phyloP scores from a whole-genome alignment of 345 rosid genomes.

The Capsella bursapastoris region DNA sequence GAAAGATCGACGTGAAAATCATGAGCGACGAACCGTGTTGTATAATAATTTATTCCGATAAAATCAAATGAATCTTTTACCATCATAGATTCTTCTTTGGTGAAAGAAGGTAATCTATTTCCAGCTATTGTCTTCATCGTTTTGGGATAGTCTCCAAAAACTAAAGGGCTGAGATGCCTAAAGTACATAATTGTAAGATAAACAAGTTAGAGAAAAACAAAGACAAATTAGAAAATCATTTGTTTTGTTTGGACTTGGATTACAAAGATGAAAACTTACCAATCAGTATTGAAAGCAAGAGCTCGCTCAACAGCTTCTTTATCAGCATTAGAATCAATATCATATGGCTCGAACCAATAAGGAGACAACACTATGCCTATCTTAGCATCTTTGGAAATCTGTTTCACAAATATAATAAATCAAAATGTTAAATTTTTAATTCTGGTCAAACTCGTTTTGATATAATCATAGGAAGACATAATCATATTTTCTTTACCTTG shows the following conservation, averaged over 20 bases:
- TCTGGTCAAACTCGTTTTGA: too few species aligned
- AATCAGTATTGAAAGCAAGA: constrained; percentile 18
- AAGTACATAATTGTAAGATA: neutral
- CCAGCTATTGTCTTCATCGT: constrained; percentile 14
- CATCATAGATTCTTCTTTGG: constrained; percentile 1
- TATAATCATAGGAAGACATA: neutral
- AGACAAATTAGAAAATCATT: neutral
- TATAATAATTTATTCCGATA: constrained; percentile 27
- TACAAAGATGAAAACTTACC: constrained; percentile 25
- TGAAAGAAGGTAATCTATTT: constrained; percentile 21
- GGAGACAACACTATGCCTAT: constrained; percentile 44
- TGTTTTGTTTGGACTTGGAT: too few species aligned
- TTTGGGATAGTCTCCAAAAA: constrained; percentile 21
- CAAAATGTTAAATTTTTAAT: too few species aligned
- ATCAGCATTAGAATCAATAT: constrained; percentile 23
- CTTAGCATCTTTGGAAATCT: constrained; percentile 35
- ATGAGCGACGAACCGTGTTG: neutral
- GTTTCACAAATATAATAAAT: neutral
- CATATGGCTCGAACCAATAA: constrained; percentile 41
- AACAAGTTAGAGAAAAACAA: too few species aligned
- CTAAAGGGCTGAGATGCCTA: constrained; percentile 30
- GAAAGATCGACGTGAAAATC: neutral
- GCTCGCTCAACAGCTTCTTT: constrained; percentile 42
- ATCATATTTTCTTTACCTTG: constrained; percentile 13
- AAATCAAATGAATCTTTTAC: constrained; percentile 18